phyloP scores from a whole-genome alignment of 768 basidiomycete species.

The Russula lepida region DNA sequence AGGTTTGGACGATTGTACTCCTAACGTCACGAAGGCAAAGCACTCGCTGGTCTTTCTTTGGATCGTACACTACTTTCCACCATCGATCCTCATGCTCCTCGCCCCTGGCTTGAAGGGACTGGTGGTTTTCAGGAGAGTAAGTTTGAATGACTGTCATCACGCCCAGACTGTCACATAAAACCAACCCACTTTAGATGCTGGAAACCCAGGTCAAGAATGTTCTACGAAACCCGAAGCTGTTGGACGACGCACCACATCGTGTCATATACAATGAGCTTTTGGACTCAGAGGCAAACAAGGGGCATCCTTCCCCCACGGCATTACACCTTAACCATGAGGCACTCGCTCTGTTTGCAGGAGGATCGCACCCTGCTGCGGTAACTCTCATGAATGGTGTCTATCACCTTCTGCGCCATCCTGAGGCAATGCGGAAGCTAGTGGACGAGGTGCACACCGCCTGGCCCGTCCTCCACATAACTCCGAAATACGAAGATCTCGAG shows the following conservation, averaged over 20 bases:
- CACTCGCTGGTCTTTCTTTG: background rate
- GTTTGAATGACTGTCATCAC: background rate
- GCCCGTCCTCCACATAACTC: conserved; percentile 3
- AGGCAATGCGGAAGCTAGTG: background rate
- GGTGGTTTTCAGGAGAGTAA: background rate
- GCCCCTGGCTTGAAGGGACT: background rate
- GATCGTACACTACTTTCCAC: background rate
- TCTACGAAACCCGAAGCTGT: background rate
- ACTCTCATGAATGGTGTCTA: conserved; percentile 6
- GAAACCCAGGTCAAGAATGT: background rate
- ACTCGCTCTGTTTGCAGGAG: conserved; percentile 2
- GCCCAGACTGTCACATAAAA: background rate
- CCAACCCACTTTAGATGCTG: background rate
- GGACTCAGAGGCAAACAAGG: conserved; percentile 4
- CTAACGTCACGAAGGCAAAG: conserved; percentile 20
- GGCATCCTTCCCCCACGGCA: background rate
- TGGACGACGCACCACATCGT: conserved; percentile 11
- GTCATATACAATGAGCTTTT: conserved; percentile 10
- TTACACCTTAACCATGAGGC: conserved; percentile 3
- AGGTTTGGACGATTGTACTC: conserved; percentile 27
- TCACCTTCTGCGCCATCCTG: conserved; percentile 3
- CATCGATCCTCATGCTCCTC: background rate
- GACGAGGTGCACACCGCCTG: background rate
- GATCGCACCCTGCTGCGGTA: conserved; percentile 3
- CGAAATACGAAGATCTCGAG: conserved; percentile 8